These are phyloP conservation scores for Emiliania huxleyi DNA, from an alignment of 78 protist genomes.

Conservation along the genomic window DNA sequence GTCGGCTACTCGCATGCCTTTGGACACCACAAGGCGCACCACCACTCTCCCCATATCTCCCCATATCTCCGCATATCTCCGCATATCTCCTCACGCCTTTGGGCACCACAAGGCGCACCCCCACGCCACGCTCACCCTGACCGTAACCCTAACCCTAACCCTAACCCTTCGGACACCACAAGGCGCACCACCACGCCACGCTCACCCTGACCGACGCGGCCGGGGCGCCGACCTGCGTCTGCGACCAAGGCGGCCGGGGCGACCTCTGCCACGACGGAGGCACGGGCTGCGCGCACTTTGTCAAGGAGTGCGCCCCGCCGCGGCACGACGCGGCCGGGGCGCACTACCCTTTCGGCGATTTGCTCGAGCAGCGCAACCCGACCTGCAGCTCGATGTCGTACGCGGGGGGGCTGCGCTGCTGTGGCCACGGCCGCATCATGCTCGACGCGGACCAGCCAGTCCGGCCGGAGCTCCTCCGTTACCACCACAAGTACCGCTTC, in stretches of 20 bases:
- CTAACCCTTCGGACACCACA: background rate
- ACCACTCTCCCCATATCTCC: too few species aligned
- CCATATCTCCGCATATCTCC: too few species aligned
- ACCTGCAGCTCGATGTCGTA: background rate
- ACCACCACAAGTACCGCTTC: conserved; percentile 33
- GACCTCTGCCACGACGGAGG: background rate
- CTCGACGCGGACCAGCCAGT: background rate
- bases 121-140: too few species aligned
- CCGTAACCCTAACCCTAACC: too few species aligned
- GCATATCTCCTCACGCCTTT: too few species aligned
- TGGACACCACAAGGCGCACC: background rate
- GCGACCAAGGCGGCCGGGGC: background rate
- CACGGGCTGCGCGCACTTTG: background rate
- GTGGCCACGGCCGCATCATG: background rate
- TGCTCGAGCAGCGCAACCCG: background rate
- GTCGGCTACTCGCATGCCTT: background rate
- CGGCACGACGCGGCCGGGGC: background rate
- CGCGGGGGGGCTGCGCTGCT: conserved; percentile 14
- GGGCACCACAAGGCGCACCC: background rate
- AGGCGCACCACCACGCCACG: background rate
- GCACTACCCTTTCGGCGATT: background rate
- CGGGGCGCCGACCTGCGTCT: background rate
- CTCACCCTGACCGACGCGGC: background rate
- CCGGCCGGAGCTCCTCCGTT: background rate
- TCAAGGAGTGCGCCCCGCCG: background rate